Base-by-base conservation (phyloP, 1,284 basidiomycete genomes). In the Termitomyces sp. region DNA sequence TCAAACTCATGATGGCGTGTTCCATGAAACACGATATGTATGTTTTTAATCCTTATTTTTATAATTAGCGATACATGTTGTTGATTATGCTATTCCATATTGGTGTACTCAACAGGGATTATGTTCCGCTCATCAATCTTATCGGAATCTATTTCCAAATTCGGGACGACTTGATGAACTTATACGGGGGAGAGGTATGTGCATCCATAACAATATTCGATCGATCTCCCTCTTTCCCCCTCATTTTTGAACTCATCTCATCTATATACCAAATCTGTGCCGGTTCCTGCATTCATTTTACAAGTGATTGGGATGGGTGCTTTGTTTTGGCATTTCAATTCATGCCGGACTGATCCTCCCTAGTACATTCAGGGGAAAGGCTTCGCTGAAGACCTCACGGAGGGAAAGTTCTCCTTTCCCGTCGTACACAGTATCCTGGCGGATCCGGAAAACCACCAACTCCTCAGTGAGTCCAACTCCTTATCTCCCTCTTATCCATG, bases 321-420 rank as follows among this genome's bases (percentile, higher is more conserved):
- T 30, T 24, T 24, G 21, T 5, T 24, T 24, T 2, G 21, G 21
- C 21, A 24, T 24, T 24, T 24, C 21, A 24, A 24, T 5, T 24
- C 5, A 5, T 24, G 21, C 5, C 21, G 21, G 21, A 24, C 5
- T 24, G 21, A 24, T 24, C 21, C 21, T 30, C 6, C 8, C 0
- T 60, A 94, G 88, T 97, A 98, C 63, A 78, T 86, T 2, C 78
- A 82, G 38, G 93, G 96, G 72, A 98, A 98, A 71, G 93, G 94
- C 4, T 97, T 91, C 65, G 91, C 89, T 5, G 95, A 98, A 70
- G 95, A 97, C 64, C 74, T 98, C 6, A 91, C 92, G 0, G 95
- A 98, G 70, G 95, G 95, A 2, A 97, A 98, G 68, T 97, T 98
- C 70, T 93, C 89, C 14, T 98, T 97, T 67, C 94, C 93, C 0